phyloP scores from a whole-genome alignment of 2,329 filamentous ascomycete species.

The Hyphodiscus sp. region DNA sequence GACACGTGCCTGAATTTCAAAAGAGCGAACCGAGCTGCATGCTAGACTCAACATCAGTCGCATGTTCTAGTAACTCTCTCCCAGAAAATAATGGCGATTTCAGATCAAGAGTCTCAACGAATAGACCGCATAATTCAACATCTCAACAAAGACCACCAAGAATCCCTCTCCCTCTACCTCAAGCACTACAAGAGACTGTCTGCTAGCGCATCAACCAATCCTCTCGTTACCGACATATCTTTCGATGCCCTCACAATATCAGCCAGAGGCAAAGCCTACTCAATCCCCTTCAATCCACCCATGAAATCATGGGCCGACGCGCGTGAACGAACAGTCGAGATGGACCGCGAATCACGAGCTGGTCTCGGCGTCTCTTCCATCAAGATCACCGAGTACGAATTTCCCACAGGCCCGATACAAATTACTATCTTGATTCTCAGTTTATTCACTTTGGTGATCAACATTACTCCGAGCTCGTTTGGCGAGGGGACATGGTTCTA shows the following conservation, averaged over 20 bases:
- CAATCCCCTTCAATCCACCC: conserved; percentile 62
- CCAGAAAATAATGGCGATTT: no score
- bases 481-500: conserved; percentile 44
- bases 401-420: conserved; percentile 33
- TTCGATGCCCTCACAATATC: conserved; percentile 58
- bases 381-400: conserved; percentile 35
- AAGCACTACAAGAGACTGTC: conserved; percentile 61
- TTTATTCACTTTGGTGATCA: conserved; percentile 46
- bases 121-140: conserved; percentile 61
- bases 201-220: conserved; percentile 45
- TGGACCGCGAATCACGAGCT: conserved; percentile 56
- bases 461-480: conserved; percentile 44
- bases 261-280: conserved; percentile 39
- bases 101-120: no score
- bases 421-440: conserved; percentile 49
- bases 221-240: conserved; percentile 59
- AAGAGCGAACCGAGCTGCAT: no score
- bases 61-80: no score
- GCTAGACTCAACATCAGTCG: no score
- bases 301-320: conserved; percentile 62
- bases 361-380: conserved; percentile 50
- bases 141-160: conserved; percentile 79
- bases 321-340: conserved; percentile 63
- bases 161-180: conserved; percentile 72
- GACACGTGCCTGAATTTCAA: no score